Percentiles rank a stretch among this genome's conserved stretches.
Conservation (phyloP, 345 rosid species). For the Geranium rotundifolium region DNA sequence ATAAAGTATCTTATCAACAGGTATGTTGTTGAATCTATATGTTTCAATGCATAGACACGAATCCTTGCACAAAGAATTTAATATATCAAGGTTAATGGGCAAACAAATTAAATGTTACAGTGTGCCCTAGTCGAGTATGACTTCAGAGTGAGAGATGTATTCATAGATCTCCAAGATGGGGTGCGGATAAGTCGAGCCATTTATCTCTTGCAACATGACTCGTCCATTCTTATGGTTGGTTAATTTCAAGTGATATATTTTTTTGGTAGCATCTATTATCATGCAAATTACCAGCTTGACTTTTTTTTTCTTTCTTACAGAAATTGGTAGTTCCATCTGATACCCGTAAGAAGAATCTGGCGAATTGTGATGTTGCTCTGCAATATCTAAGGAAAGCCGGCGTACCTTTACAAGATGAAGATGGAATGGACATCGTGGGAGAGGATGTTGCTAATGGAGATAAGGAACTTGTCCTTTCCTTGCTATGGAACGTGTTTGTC, state of each 20-base stretch:
- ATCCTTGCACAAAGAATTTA: background rate
- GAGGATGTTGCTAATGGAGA: conserved; percentile 75
- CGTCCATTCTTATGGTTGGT: conserved; percentile 71
- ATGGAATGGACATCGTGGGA: conserved; percentile 44
- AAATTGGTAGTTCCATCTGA: conserved; percentile 71
- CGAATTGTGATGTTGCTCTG: conserved; percentile 58
- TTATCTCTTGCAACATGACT: conserved; percentile 69
- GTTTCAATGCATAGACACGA: background rate
- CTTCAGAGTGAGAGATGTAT: conserved; percentile 57
- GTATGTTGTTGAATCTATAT: conserved; percentile 27
- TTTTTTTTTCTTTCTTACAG: conserved; percentile 30
- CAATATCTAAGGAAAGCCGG: conserved; percentile 57
- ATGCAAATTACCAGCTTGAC: conserved; percentile 8
- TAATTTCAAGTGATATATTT: background rate
- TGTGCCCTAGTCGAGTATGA: conserved; percentile 58
- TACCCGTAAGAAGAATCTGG: conserved; percentile 49
- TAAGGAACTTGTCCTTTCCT: conserved; percentile 65
- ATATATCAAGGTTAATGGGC: background rate
- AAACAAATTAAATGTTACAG: conserved; percentile 27
- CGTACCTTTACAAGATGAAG: conserved; percentile 55
- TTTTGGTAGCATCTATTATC: background rate
- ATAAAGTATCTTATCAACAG: conserved; percentile 74
- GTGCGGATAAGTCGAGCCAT: conserved; percentile 76
- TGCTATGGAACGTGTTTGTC: conserved; percentile 85
- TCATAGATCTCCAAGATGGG: conserved; percentile 83